Percentiles rank a stretch among this genome's conserved stretches.
phyloP scores from a whole-genome alignment of 495 filamentous ascomycete species.

The Aspergillus panamensis region DNA sequence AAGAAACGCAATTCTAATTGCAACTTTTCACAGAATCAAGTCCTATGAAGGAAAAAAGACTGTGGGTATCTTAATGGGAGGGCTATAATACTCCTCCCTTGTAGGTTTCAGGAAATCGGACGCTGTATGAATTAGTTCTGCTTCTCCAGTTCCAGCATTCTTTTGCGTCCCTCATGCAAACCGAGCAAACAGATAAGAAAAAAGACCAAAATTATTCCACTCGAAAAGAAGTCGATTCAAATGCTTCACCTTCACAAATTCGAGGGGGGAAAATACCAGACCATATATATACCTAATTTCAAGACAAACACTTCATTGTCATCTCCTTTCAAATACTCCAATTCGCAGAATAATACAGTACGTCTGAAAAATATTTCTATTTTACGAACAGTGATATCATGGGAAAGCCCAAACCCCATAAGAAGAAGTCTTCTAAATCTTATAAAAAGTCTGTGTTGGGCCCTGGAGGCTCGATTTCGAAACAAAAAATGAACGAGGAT shows the following conservation, averaged over 20 bases:
- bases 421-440: conserved; percentile 46
- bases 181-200: conserved; percentile 44
- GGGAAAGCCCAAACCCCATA: conserved; percentile 46
- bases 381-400: conserved; percentile 28
- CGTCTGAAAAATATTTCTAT: conserved; percentile 2
- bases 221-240: conserved; percentile 18
- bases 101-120: background rate
- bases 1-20: too few relatives aligned
- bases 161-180: conserved; percentile 48
- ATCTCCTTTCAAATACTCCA: background rate
- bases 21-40: too few relatives aligned
- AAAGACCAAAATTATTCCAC: conserved; percentile 30
- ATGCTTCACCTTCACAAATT: background rate
- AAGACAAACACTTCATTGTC: background rate
- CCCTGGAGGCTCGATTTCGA: conserved; percentile 42
- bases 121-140: conserved; percentile 1
- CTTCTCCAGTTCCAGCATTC: conserved; percentile 4
- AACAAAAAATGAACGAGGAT: conserved; percentile 47
- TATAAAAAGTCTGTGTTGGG: conserved; percentile 47
- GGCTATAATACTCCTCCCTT: background rate
- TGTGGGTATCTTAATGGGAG: background rate
- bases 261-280: background rate
- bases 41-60: background rate
- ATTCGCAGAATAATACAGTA: background rate
- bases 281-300: conserved; percentile 2